Evolutionary conservation across 352 stramenopile genomes (phyloP), one percentile per base, ranked within the genome.

Genomic region (Phytophthora boehmeriae): DNA sequence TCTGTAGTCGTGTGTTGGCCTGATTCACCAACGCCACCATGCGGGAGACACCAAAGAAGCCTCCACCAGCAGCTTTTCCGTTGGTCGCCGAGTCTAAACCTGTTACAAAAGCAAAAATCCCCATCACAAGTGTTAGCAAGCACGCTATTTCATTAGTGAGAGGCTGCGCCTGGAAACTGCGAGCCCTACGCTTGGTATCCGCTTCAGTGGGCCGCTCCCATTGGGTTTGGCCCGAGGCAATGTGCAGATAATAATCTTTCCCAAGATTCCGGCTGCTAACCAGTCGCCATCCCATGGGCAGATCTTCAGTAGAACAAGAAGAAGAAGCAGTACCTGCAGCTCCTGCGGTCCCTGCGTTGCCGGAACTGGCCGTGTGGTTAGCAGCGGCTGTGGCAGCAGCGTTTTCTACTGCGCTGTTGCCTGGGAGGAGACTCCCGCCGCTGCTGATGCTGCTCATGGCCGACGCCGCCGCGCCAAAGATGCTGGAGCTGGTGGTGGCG

Each of bases 181-280:
- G 53, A 56, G 38, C 34, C 69, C 45, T 77, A 81, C 76, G 70
- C 71, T 85, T 88, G 34, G 82, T 76, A 39, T 93, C 82, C 17
- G 71, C 72, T 34, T 88, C 80, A 8, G 77, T 90, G 23, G 84
- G 84, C 23, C 66, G 75, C 14, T 86, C 76, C 84, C 84, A 93
- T 50, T 91, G 84, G 45, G 68, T 87, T 22, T 86, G 68, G 34
- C 80, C 79, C 35, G 80, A 85, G 13, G 82, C 65, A 38, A 93
- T 32, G 54, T 93, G 84, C 35, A 93, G 64, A 65, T 81, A 93
- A 43, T 93, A 92, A 44, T 88, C 80, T 34, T 71, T 76, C 25
- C 82, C 82, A 38, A 75, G 81, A 54, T 88, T 69, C 17, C 85
- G 73, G 66, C 82, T 92, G 63, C 73, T 83, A 49, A 90, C 66